Conservation (phyloP, 2,329 filamentous ascomycete species). For the Pestalotiopsis sp. region DNA sequence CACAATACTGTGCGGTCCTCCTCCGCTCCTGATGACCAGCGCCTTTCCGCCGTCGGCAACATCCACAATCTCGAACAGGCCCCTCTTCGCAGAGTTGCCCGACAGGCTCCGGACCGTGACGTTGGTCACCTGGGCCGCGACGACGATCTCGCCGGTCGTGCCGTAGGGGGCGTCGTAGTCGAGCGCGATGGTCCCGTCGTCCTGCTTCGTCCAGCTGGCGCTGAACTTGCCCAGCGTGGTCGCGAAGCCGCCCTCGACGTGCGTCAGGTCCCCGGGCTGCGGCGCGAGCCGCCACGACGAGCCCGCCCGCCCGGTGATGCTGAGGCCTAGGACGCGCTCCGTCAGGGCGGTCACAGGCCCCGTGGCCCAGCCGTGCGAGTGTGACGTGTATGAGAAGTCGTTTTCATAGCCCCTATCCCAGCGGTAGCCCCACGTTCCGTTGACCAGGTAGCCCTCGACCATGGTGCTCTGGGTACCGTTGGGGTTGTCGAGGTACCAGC, state of each 20-base stretch:
- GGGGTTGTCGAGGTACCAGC: slow-evolving; percentile 60
- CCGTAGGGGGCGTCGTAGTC: slow-evolving; percentile 26
- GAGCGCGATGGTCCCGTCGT: slow-evolving; percentile 22
- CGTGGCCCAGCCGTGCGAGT: slow-evolving; percentile 52
- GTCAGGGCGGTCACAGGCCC: slow-evolving; percentile 50
- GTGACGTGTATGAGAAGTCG: slow-evolving; percentile 49
- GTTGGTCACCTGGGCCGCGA: slow-evolving; percentile 20
- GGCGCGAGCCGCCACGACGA: slow-evolving; percentile 39
- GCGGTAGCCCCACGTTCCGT: slow-evolving; percentile 62
- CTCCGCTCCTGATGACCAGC: not conserved
- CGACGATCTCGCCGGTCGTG: slow-evolving; percentile 26
- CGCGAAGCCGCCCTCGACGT: slow-evolving; percentile 42
- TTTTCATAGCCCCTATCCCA: slow-evolving; percentile 52
- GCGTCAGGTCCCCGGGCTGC: slow-evolving; percentile 39
- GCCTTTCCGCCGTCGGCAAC: not conserved
- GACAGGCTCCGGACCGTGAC: not conserved
- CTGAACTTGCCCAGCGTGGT: slow-evolving; percentile 40
- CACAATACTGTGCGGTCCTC: slow-evolving; percentile 4
- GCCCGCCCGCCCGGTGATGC: slow-evolving; percentile 37
- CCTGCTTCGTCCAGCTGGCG: slow-evolving; percentile 29
- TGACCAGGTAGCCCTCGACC: slow-evolving; percentile 59
- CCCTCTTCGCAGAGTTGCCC: not conserved
- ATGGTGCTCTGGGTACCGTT: slow-evolving; percentile 62
- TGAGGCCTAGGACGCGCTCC: slow-evolving; percentile 44
- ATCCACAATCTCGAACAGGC: not conserved